Evolutionary conservation across 2,329 filamentous ascomycete genomes (phyloP), one percentile per base, ranked within the genome.

Genomic region (Talaromyces sp.): DNA sequence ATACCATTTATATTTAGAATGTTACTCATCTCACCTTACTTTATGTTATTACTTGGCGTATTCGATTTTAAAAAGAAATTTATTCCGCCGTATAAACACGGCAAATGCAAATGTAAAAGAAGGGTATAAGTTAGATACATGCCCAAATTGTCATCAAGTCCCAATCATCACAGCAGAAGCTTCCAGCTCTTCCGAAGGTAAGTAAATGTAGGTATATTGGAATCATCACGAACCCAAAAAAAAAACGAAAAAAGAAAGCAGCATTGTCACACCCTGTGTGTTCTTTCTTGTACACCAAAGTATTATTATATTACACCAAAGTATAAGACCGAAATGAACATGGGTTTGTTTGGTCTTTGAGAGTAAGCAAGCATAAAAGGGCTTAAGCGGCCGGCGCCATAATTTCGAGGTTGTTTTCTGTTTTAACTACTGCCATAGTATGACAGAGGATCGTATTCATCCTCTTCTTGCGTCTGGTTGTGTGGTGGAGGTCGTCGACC

Each of bases 391-490:
- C 50, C 50, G 50, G 50, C 50, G 50, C 50, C 44, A 10, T 47
- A 10, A 47, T 47, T 12, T 47, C 23, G 10, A 31, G 6, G 14
- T 31, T 16, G 23, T 31, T 23, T 23, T 23, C 23, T 23, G 23
- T 23, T 23, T 31, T 18, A 53, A 16, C 58, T 9, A 18, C 58
- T 55, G 34, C 61, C 59, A 31, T 63, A 63, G 42, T 63, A 63
- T 44, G 61, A 60, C 55, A 63, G 30, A 28, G 61, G 61, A 30
- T 63, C 61, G 31, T 63, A 63, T 28, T 63, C 61, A 4, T 63
- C 57, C n/a, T 63, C 57, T 36, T 59, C 27, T 4, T 60, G 57
- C 28, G 10, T 34, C 28, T 57, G 54, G 23, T 58, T 14, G 12
- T n/a, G 51, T 28, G 27, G 51, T 8, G 27, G 53, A 8, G 28